Conservation (phyloP, 345 rosid species). For the Bruguiera parviflora region DNA sequence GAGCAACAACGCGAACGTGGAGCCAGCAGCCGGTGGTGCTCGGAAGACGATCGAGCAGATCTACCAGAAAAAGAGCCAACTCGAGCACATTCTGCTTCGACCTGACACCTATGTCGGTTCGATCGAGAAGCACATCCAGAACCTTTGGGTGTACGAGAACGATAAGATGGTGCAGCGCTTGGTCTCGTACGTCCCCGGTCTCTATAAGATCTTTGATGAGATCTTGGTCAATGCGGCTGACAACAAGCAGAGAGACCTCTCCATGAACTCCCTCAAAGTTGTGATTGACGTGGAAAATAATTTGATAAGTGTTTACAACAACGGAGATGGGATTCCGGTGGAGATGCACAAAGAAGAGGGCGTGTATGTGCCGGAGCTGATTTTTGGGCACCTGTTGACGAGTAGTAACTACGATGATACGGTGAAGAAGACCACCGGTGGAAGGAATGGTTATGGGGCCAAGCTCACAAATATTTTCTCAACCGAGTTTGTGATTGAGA, state of each 20-base stretch:
- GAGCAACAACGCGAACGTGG: constrained; percentile 64
- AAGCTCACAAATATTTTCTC: constrained; percentile 93
- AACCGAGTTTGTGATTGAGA: constrained; percentile 77
- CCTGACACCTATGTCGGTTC: constrained; percentile 98
- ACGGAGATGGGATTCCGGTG: constrained; percentile 90
- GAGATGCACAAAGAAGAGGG: constrained; percentile 94
- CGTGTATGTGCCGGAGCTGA: constrained; percentile 88
- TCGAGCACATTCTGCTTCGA: constrained; percentile 94
- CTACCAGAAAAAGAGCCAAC: constrained; percentile 98
- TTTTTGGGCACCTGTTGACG: constrained; percentile 86
- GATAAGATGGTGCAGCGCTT: constrained; percentile 66
- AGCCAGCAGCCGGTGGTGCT: constrained; percentile 7
- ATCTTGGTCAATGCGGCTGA: constrained; percentile 95
- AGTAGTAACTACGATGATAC: constrained; percentile 87
- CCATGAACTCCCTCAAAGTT: constrained; percentile 73
- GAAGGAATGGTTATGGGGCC: constrained; percentile 93
- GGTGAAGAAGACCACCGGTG: constrained; percentile 92
- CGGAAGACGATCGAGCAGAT: constrained; percentile 76
- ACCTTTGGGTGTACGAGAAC: constrained; percentile 78
- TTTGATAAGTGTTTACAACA: constrained; percentile 74
- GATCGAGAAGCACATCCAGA: constrained; percentile 83
- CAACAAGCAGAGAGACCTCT: constrained; percentile 84
- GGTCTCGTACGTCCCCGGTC: constrained; percentile 82
- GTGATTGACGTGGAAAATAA: constrained; percentile 68
- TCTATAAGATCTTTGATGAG: constrained; percentile 96